These are phyloP conservation scores for Apodospora peruviana DNA, from an alignment of 495 filamentous ascomycete genomes.

Conservation along the genomic window DNA sequence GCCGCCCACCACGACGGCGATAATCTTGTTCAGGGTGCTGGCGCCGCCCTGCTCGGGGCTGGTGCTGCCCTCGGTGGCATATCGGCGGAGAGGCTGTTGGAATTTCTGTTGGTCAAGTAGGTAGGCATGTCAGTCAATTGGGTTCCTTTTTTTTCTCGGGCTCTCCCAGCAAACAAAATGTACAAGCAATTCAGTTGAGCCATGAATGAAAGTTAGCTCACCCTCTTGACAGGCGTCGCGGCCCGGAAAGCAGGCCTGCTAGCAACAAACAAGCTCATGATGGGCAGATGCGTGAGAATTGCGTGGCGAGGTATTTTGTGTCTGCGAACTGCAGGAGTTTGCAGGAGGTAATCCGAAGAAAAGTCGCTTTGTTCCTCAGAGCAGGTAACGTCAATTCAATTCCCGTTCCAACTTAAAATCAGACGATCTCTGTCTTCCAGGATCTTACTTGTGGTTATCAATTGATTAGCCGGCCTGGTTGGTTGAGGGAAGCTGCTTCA, in stretches of 20 bases:
- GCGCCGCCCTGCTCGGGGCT: slow-evolving; percentile 19
- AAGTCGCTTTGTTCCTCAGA: too few relatives aligned
- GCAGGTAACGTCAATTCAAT: too few relatives aligned
- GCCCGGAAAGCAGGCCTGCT: slow-evolving; percentile 27
- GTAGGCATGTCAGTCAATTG: background rate
- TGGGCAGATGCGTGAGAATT: too few relatives aligned
- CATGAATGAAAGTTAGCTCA: slow-evolving; percentile 10
- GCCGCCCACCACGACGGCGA: slow-evolving; percentile 34
- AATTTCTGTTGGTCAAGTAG: slow-evolving; percentile 8
- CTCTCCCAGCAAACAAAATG: too few relatives aligned
- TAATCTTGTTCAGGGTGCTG: slow-evolving; percentile 32
- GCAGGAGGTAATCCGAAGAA: too few relatives aligned
- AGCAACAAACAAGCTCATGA: slow-evolving; percentile 29
- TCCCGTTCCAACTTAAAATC: too few relatives aligned
- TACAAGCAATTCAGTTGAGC: background rate
- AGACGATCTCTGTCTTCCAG: too few relatives aligned
- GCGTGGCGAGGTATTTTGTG: too few relatives aligned
- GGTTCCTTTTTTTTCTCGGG: background rate
- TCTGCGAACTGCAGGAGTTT: too few relatives aligned
- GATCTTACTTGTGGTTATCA: too few relatives aligned
- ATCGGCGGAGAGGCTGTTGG: slow-evolving; percentile 30
- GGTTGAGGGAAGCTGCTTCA: too few relatives aligned
- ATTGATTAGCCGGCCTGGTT: too few relatives aligned
- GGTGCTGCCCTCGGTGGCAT: slow-evolving; percentile 43
- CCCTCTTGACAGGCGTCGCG: slow-evolving; percentile 25